A percentile compares a stretch with the other conserved stretches of the same genome.
Conservation (phyloP, 805 yeast species). For the Yamadazyma scolyti region DNA sequence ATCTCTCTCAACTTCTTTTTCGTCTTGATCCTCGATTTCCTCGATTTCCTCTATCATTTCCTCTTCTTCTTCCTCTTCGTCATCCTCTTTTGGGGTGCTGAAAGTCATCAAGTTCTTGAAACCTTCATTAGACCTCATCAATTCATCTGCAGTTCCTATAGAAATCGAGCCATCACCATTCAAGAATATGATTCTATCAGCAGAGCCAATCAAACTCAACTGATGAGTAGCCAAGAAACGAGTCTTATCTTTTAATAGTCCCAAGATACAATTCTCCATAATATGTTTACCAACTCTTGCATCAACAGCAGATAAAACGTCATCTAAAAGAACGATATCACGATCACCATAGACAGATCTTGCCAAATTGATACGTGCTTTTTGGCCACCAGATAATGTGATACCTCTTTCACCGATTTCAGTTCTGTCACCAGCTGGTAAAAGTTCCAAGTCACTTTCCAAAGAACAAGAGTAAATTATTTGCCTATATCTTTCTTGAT, state of each 20-base stretch:
- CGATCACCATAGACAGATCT: slow-evolving; percentile 30
- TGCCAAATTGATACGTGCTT: slow-evolving; percentile 33
- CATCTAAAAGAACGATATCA: slow-evolving; percentile 30
- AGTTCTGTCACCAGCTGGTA: slow-evolving; percentile 33
- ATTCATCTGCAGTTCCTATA: slow-evolving; percentile 26
- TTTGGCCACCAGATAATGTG: slow-evolving; percentile 36
- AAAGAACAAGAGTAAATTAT: slow-evolving; percentile 28
- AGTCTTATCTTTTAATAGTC: slow-evolving; percentile 24
- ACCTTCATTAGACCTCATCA: slow-evolving; percentile 18
- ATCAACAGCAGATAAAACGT: slow-evolving; percentile 36
- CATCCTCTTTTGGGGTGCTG: slow-evolving; percentile 15
- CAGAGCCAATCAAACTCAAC: slow-evolving; percentile 28
- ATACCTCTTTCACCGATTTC: slow-evolving; percentile 38
- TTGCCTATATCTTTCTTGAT: slow-evolving; percentile 20
- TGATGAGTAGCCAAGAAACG: slow-evolving; percentile 38
- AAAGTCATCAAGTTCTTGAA: slow-evolving; percentile 27
- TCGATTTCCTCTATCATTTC: slow-evolving; percentile 14
- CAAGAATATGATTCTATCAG: slow-evolving; percentile 27
- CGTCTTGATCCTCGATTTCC: slow-evolving; percentile 15
- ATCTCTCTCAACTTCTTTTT: slow-evolving; percentile 15
- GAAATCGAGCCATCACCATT: slow-evolving; percentile 30
- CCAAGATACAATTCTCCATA: slow-evolving; percentile 27
- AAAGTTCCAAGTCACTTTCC: slow-evolving; percentile 26
- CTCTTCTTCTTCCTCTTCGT: slow-evolving; percentile 17
- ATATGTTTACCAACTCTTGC: slow-evolving; percentile 36